phyloP scores from a whole-genome alignment of 495 filamentous ascomycete species.

The Annulohypoxylon stygium region DNA sequence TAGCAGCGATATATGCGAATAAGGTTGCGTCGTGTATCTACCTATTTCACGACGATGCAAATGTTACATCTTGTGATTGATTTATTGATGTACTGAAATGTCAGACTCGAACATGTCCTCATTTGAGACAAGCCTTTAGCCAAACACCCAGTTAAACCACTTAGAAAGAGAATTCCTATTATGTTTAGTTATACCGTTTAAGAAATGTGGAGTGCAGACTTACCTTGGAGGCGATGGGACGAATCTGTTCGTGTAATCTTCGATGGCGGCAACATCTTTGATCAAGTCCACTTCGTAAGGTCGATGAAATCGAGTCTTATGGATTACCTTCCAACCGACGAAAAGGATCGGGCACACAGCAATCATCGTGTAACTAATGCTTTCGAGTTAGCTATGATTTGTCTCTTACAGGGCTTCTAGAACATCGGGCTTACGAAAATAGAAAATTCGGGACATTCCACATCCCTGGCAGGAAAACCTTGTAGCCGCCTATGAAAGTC shows the following conservation, averaged over 20 bases:
- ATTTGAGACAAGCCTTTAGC: conserved; percentile 10
- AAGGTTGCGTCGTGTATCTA: not conserved
- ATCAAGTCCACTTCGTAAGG: conserved; percentile 73
- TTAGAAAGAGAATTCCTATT: conserved; percentile 34
- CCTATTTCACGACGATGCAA: not conserved
- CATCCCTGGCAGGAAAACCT: conserved; percentile 77
- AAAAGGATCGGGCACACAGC: conserved; percentile 68
- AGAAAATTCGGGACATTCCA: conserved; percentile 82
- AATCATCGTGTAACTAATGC: conserved; percentile 36
- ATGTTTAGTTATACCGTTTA: not conserved
- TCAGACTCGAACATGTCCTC: not conserved
- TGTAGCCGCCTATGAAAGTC: conserved; percentile 81
- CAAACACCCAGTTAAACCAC: conserved; percentile 42
- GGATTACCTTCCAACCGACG: conserved; percentile 76
- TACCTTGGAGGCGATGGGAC: conserved; percentile 70
- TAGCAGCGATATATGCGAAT: not conserved
- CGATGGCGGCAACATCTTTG: conserved; percentile 76
- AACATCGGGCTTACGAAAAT: conserved; percentile 69
- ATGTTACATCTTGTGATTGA: not conserved
- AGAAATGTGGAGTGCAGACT: conserved; percentile 26
- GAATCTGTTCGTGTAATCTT: conserved; percentile 77
- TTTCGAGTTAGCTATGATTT: conserved; percentile 9
- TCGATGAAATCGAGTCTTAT: conserved; percentile 69
- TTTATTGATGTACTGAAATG: not conserved
- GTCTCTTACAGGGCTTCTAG: not conserved